Evolutionary conservation across 208 protist genomes (phyloP), one percentile per base, ranked within the genome.

Genomic region (Wallacemonas collosoma): DNA sequence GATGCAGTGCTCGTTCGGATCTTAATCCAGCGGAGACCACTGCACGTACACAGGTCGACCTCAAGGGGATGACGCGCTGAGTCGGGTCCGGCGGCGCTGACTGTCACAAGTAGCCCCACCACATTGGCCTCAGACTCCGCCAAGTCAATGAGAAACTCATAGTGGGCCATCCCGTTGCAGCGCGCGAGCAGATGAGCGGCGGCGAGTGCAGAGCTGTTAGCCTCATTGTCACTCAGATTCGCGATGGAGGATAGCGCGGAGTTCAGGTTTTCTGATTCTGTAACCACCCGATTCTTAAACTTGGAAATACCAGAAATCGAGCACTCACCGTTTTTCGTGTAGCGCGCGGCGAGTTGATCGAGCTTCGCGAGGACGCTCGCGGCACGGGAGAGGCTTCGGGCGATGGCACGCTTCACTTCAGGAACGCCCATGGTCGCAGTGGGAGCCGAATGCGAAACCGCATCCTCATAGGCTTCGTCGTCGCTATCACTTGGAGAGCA

Each of bases 1-100:
- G 47, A 67, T 77, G 15, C 74, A 54, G 5, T 68, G 12, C 12
- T 74, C 38, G 78, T 76, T 43, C 86, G 83, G 53, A 89, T 71
- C 61, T 90, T 91, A 35, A 91, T 75, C 89, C 89, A 94, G 45
- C 86, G 86, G 41, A 86, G 75, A 11, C 76, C 89, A 50, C 63
- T 67, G 64, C 76, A 75, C 2, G 84, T 85, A 12, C 86, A 75
- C 38, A 94, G 68, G 58, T 94, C 89, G 35, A 93, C 80, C 56
- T 88, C 77, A 9, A 89, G 47, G 1, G 43, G 55, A 35, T 69
- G 17, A 1, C 67, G 55, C 11, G 17, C 26, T 40, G 63, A 55
- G n/a, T 26, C 9, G 1, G 60, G 45, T 3, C 45, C 60, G 47
- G 35, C 62, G 36, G 69, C 53, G 68, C 68, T 64, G 26, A 78